Evolutionary conservation across 2,329 filamentous ascomycete genomes (phyloP), one percentile per base, ranked within the genome.

Genomic region (Alternaria ventricosa): DNA sequence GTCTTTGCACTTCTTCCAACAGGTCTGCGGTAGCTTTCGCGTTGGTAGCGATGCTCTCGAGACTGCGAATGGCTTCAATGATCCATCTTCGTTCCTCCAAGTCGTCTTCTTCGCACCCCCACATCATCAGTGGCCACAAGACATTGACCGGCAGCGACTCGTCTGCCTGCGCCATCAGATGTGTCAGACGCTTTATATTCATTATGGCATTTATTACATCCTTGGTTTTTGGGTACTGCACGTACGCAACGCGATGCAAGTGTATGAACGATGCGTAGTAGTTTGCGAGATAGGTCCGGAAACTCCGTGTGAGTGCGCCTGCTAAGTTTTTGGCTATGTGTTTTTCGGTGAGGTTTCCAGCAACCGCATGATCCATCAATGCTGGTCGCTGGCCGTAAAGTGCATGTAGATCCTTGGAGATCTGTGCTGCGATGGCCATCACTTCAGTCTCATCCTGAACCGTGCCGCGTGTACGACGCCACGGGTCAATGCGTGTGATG

Each of bases 401-500:
- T 2, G 79, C 76, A n/a, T 83, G 80, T 8, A 87, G 75, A 68
- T 88, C 86, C 13, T 79, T 78, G 3, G 82, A 79, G 53, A 88
- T 88, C 55, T 81, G 77, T 2, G 84, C 81, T 1, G 83, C 86
- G 49, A 86, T 81, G 30, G 82, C 82, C 85, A 88, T 87, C 2
- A 87, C 85, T 60, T 88, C 86, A 2, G 84, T 87, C 75, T 88
- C 85, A 68, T 88, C 86, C 54, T 87, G 82, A 10, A 88, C 86
- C 0, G 85, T 88, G 5, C 86, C 86, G 8, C 86, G 82, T 23
- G 82, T 82, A 11, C 86, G 82, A 70, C 88, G 86, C 84, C 85
- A 87, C 1, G 82, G 85, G 59, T 87, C 85, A 57, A 88, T 87
- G 59, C 84, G 82, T 7, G 86, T 85, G 51, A 88, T 87, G 6